Evolutionary conservation across 1,284 basidiomycete genomes (phyloP).

Genomic region (Termitomyces sp.): DNA sequence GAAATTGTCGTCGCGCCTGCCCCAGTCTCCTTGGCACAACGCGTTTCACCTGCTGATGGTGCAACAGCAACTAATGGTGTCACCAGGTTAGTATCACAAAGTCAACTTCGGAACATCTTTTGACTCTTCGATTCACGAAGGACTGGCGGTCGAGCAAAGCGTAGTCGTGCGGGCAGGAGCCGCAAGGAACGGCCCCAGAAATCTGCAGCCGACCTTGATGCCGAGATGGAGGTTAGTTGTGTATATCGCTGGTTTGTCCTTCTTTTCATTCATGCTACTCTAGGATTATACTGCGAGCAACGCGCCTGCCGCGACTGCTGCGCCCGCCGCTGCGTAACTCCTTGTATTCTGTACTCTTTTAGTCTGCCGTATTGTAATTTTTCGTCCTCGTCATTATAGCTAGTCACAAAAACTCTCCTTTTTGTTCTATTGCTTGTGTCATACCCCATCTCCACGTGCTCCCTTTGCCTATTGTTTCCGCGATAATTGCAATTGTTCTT

Average conservation of each 20-base stretch:
- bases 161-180: constrained; percentile 49
- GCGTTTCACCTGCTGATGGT: constrained; percentile 58
- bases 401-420: neutral
- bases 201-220: constrained; percentile 71
- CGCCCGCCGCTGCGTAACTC: constrained; percentile 24
- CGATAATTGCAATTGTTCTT: constrained; percentile 2
- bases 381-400: neutral
- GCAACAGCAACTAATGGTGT: constrained; percentile 34
- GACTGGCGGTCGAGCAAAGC: constrained; percentile 33
- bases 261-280: neutral
- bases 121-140: constrained; percentile 16
- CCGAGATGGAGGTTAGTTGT: constrained; percentile 74
- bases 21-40: constrained; percentile 65
- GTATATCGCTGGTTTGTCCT: neutral
- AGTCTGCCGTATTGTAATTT: constrained; percentile 7
- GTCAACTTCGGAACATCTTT: neutral
- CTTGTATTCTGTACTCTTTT: constrained; percentile 12
- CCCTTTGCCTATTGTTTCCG: neutral
- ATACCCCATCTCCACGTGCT: constrained; percentile 9
- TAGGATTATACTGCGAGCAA: constrained; percentile 71
- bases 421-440: constrained; percentile 5
- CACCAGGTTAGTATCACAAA: constrained; percentile 37
- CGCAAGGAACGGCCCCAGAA: constrained; percentile 66
- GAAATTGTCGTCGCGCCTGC: constrained; percentile 93
- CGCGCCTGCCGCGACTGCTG: constrained; percentile 38